Base-by-base conservation (phyloP, 2,329 filamentous ascomycete genomes). In the Exophiala calicioides region DNA sequence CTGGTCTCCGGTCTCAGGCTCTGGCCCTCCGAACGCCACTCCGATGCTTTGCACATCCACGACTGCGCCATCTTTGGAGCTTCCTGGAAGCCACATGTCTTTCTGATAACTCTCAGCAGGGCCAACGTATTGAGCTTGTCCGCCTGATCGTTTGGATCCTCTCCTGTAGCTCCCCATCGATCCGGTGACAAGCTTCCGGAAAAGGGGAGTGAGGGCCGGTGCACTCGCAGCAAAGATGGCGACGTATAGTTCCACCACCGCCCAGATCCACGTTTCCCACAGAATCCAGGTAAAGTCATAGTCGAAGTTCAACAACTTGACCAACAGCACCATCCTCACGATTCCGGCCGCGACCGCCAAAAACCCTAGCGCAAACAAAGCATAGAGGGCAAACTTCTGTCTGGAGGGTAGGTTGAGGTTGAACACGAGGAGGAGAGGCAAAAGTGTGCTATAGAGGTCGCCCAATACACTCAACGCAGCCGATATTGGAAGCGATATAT, bases 181-280 rank as follows among this genome's bases (percentile, higher is more conserved):
- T 9, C 46, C 51, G 16, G 52, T 35, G 32, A 57, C 44, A 24
- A 48, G 49, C 9, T 40, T 42, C 12, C 48, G 50, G 16, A 63
- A 55, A 20, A 65, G 53, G 10, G 62, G 61, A 33, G 60, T 63
- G 7, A 65, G 46, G 2, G 60, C 56, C 4, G 63, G 59, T 4
- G 62, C 61, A 2, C 60, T 59, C 9, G 60, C 60, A 7, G 60
- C 61, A 12, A 62, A 57, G 12, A 65, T 62, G 10, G 59, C 55
- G 12, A 63, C 32, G 31, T 60, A 59, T 6, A 60, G 53, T 47
- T 65, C 63, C n/a, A 64, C 47, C 2, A 60, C 50, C 3, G 57
- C 54, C 61, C 61, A 65, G 10, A 62, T 58, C 56, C 55, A 60
- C 19, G 51, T 57, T 3, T 55, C 47, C 46, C 51, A 59, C 19